phyloP scores from a whole-genome alignment of 139 green algal genomes.

The Chlamydomonas sphaeroides region DNA sequence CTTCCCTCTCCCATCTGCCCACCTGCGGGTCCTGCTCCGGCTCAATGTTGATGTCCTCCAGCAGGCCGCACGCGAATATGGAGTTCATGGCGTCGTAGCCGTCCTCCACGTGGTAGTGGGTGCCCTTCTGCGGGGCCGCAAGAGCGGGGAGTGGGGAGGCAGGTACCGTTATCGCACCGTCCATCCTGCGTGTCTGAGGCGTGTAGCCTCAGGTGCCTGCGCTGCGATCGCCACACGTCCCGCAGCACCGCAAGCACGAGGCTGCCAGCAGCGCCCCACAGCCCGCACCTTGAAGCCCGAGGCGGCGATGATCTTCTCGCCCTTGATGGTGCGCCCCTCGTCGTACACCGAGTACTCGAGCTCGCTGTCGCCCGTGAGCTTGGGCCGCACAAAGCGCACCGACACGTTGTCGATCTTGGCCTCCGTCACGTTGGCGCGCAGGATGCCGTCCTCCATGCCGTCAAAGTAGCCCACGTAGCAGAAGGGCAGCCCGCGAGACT shows the following conservation, averaged over 20 bases:
- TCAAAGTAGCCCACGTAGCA: constrained; percentile 77
- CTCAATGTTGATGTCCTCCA: constrained; percentile 75
- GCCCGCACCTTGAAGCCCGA: constrained; percentile 62
- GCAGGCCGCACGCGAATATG: constrained; percentile 66
- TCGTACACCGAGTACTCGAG: constrained; percentile 46
- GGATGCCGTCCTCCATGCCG: constrained; percentile 68
- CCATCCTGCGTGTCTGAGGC: no score
- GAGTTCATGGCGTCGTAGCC: constrained; percentile 74
- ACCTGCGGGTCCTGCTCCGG: constrained; percentile 58
- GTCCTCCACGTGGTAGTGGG: constrained; percentile 75
- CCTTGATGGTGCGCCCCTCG: constrained; percentile 59
- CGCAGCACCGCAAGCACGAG: no score
- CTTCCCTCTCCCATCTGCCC: no score
- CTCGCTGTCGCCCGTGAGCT: constrained; percentile 51
- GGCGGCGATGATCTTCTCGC: constrained; percentile 59
- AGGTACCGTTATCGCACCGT: no score
- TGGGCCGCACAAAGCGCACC: constrained; percentile 45
- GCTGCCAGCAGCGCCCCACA: no score
- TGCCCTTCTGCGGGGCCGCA: constrained; percentile 67
- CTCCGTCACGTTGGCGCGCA: constrained; percentile 73
- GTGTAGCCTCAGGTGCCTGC: no score
- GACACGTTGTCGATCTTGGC: constrained; percentile 57
- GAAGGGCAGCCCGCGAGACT: constrained; percentile 69
- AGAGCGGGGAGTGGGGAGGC: no score
- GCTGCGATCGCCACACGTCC: no score